phyloP scores from a whole-genome alignment of 2,329 filamentous ascomycete species.

The Colletotrichum cereale region DNA sequence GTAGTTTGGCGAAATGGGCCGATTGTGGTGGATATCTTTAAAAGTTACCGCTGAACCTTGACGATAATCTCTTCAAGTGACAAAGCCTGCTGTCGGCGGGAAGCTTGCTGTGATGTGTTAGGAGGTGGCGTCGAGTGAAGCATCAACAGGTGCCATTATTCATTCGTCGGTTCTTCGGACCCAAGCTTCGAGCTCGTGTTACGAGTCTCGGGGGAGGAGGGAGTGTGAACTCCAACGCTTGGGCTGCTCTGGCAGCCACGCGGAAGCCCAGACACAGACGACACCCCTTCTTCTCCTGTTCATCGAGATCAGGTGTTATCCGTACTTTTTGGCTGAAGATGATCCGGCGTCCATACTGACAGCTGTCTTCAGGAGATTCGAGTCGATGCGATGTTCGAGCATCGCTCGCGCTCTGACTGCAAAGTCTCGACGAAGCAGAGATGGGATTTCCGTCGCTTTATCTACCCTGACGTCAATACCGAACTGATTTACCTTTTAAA shows the following conservation, averaged over 20 bases:
- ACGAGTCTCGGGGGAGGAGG: not conserved
- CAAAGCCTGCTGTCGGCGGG: not conserved
- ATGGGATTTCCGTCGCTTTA: not conserved
- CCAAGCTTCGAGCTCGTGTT: slow-evolving; percentile 12
- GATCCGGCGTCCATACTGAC: not conserved
- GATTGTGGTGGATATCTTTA: not conserved
- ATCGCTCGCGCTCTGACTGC: not conserved
- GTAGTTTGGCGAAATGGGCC: not conserved
- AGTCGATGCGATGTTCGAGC: not conserved
- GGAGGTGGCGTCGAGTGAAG: not conserved
- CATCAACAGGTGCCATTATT: not conserved
- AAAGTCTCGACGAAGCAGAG: no score
- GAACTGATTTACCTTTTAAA: not conserved
- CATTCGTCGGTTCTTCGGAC: not conserved
- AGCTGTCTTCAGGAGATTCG: not conserved
- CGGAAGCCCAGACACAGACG: not conserved
- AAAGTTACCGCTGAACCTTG: not conserved
- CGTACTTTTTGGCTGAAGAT: not conserved
- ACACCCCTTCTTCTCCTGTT: not conserved
- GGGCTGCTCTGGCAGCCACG: not conserved
- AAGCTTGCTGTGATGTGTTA: not conserved
- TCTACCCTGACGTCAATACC: not conserved
- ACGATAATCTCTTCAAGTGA: not conserved
- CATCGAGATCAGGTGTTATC: not conserved
- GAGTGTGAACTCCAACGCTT: slow-evolving; percentile 8